Base-by-base conservation (phyloP, 1,284 basidiomycete species). In the Cryptococcus sp. region DNA sequence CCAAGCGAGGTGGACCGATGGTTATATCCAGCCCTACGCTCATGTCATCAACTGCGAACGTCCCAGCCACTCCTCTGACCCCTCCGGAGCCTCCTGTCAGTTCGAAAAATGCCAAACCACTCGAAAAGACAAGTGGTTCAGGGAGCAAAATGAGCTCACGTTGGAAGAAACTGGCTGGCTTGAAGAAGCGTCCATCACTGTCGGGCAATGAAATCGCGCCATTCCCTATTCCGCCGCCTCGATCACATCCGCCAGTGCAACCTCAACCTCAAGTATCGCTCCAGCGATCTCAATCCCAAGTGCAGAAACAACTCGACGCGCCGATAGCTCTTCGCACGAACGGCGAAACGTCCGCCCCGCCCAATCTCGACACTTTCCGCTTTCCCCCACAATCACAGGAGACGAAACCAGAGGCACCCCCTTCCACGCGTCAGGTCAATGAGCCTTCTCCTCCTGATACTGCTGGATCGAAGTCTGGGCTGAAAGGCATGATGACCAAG, bases 111-210 rank as follows among this genome's bases (percentile, higher is more conserved):
- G 50, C 48, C 13, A 64, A 62, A 44, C 59, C 64, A 27, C 31
- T 67, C 42, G 71, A 71, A 38, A 69, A 69, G 45, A 55, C 63
- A 15, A 67, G 67, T 47, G 71, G 71, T 38, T 64, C 66, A 2
- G 51, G 55, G 7, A 66, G 63, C 40, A 73, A 71, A 42, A 67
- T 67, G 63, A 64, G 67, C 45, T 52, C 62, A 38, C 59, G 71
- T 6, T 77, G 74, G 74, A 70, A 66, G 55, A 75, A 74, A 56
- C 60, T 74, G 5, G 50, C 61, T 7, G 69, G 71, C 7, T 68
- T 70, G 62, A 65, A 61, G 51, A 67, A 65, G 51, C 61, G 66
- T 5, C 57, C 60, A 23, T 68, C 65, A n/a, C 45, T 68, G 5
- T 68, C 71, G 4, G 59, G 55, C n/a, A 53, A 44, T 4, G 65